phyloP scores from a whole-genome alignment of 2,329 filamentous ascomycete genomes.

The Corynespora cassiicola region DNA sequence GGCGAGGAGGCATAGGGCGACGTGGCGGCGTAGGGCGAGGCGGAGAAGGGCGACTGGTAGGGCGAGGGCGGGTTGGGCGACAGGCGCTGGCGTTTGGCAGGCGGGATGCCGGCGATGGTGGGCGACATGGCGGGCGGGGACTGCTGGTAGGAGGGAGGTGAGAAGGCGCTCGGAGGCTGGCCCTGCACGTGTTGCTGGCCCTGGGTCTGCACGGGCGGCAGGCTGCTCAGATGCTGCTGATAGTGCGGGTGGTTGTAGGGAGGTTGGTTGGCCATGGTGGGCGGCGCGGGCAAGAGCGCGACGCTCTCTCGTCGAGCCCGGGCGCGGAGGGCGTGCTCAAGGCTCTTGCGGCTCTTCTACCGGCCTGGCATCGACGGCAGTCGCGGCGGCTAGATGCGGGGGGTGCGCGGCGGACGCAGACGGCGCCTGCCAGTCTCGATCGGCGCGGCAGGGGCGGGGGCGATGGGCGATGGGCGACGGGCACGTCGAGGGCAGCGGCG shows the following conservation, averaged over 20 bases:
- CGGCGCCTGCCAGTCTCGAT: constrained; percentile 1
- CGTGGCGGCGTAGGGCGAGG: constrained; percentile 52
- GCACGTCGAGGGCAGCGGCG: constrained; percentile 13
- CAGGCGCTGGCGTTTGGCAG: constrained; percentile 75
- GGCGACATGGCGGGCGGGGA: constrained; percentile 61
- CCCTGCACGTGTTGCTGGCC: constrained; percentile 48
- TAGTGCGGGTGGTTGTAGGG: constrained; percentile 32
- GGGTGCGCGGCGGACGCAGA: constrained; percentile 1
- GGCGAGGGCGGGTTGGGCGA: constrained; percentile 71
- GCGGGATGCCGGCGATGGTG: constrained; percentile 57
- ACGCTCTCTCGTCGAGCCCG: constrained; percentile 19
- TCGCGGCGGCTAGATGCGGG: constrained; percentile 1
- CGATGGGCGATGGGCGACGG: constrained; percentile 9
- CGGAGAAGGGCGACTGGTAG: constrained; percentile 41
- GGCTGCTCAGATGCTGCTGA: constrained; percentile 34
- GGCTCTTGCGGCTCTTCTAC: constrained; percentile 14
- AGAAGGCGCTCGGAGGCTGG: constrained; percentile 43
- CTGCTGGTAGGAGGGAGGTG: constrained; percentile 52
- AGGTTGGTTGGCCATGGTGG: constrained; percentile 40
- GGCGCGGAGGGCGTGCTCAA: constrained; percentile 24
- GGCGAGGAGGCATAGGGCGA: constrained; percentile 48
- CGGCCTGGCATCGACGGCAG: constrained; percentile 14
- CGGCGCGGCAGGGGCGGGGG: constrained; percentile 5
- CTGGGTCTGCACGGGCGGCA: constrained; percentile 44
- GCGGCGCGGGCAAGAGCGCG: constrained; percentile 21